Conservation (phyloP, 805 yeast genomes). For the Wickerhamiella allomyrinae region DNA sequence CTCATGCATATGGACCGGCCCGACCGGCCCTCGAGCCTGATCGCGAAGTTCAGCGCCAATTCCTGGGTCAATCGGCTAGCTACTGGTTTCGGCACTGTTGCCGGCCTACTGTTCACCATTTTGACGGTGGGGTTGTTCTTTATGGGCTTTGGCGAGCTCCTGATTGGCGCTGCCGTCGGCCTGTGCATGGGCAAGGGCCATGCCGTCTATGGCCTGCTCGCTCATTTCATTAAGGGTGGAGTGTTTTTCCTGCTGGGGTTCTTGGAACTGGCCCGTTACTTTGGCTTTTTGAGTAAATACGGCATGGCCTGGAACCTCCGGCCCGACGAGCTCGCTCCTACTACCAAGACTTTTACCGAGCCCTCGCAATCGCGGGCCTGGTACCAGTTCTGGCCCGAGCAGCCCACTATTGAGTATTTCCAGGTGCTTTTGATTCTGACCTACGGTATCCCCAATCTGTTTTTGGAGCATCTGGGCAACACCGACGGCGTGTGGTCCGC, state of each 20-base stretch:
- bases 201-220: conserved; percentile 65
- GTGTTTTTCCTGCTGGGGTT: conserved; percentile 69
- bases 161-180: conserved; percentile 50
- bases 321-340: conserved; percentile 12
- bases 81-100: conserved; percentile 17
- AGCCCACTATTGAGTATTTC: conserved; percentile 69
- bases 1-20: not conserved
- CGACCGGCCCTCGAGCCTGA: conserved; percentile 6
- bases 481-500: conserved; percentile 77
- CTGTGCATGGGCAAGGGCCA: conserved; percentile 52
- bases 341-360: not conserved
- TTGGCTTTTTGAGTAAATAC: conserved; percentile 57
- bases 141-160: conserved; percentile 41
- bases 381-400: conserved; percentile 23
- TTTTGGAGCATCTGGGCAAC: conserved; percentile 74
- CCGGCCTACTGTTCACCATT: conserved; percentile 32
- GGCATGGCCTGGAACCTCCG: conserved; percentile 86
- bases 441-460: conserved; percentile 81
- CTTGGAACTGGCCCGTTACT: conserved; percentile 68
- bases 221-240: conserved; percentile 94
- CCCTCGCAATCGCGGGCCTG: conserved; percentile 10
- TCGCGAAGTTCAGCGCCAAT: conserved; percentile 10
- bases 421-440: conserved; percentile 71
- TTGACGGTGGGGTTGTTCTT: conserved; percentile 54
- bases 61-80: conserved; percentile 17